phyloP scores from a whole-genome alignment of 345 rosid genomes.

The Syzygium aromaticum region DNA sequence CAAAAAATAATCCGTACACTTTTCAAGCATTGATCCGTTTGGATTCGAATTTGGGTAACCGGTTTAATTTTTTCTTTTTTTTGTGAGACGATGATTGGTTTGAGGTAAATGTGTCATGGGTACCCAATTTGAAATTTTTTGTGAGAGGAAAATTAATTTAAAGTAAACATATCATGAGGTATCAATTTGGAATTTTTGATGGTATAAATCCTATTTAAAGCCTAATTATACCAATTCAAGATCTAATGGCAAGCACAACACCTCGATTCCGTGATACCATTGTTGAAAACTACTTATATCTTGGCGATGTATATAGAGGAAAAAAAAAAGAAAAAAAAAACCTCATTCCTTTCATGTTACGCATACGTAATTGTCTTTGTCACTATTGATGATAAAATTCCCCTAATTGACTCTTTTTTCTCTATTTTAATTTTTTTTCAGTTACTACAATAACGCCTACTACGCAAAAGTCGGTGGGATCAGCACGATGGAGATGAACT shows the following conservation, averaged over 20 bases:
- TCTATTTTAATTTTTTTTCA: neutral
- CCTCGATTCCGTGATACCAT: neutral
- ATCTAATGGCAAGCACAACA: neutral
- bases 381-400: neutral
- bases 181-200: neutral
- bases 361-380: neutral
- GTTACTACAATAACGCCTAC: constrained; percentile 84
- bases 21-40: neutral
- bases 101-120: neutral
- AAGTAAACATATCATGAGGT: neutral
- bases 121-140: neutral
- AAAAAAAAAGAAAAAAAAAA: neutral
- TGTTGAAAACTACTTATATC: neutral
- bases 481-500: constrained; percentile 78
- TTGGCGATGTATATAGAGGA: rapidly evolving
- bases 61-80: neutral
- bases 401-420: neutral
- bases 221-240: neutral
- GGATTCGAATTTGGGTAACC: neutral
- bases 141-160: neutral
- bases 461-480: constrained; percentile 94
- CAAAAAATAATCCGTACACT: neutral
- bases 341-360: neutral
- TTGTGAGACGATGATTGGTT: neutral
- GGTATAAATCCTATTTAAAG: neutral